Base-by-base conservation (phyloP, 352 stramenopile genomes). In the Pythium plurisporium region DNA sequence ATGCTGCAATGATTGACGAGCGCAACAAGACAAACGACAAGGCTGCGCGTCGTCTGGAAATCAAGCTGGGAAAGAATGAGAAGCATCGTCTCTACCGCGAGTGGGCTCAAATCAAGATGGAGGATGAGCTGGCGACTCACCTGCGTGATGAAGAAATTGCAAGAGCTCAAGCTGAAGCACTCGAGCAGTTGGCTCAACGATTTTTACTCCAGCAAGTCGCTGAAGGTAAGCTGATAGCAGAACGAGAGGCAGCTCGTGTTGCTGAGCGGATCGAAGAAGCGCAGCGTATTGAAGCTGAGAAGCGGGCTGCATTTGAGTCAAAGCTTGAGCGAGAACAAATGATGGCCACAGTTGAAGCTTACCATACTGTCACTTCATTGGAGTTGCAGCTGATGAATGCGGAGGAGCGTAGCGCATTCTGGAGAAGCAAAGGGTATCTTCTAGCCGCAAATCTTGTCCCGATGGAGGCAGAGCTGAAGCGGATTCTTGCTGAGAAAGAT, bases 61-160 rank as follows among this genome's bases (percentile, higher is more conserved):
- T 92, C 43, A 92, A 92, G 49, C 52, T 75, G 4, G 78, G 80
- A 15, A 92, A 92, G 59, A 86, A 87, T 20, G 82, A 92, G 29
- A 79, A 90, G 47, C 80, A 91, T 48, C 73, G 80, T 5, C 48
- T 92, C 2, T 69, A 89, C 44, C 73, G 78, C 4, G 82, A 92
- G 51, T 92, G 82, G 80, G 59, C 70, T 0, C 68, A 79, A 12
- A 86, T 89, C 26, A 79, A 83, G 38, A 20, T 65, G 1, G 82
- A 92, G 60, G 82, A 92, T 25, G 78, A 79, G 8, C 54, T 89
- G 4, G 68, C 78, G 0, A 76, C 73, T 50, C 72, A 87, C 25
- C 56, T 91, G 12, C 76, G 80, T 19, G 79, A 89, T 33, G 53
- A 72, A 15, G 73, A 83, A 31, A 46, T 79, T 4, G 62, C 79